Evolutionary conservation across 2,329 filamentous ascomycete genomes (phyloP).

Genomic region (Allantophomopsis cytisporea): DNA sequence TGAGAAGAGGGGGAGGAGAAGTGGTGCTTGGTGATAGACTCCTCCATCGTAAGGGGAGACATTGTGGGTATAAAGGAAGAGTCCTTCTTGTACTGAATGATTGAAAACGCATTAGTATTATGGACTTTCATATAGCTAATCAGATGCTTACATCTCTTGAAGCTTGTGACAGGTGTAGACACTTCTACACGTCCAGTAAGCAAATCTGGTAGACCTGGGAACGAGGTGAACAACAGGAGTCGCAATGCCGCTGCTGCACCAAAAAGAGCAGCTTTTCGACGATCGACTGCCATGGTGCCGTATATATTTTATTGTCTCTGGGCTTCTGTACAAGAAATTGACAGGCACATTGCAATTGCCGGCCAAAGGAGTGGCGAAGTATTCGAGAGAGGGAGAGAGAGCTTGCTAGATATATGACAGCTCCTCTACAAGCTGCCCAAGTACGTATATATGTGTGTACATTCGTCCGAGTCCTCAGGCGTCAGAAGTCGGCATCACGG

Average conservation of each 20-base stretch:
- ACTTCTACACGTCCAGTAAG: conserved; percentile 89
- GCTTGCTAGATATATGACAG: not conserved
- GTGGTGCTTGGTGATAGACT: conserved; percentile 67
- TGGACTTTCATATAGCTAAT: not conserved
- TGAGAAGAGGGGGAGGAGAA: conserved; percentile 84
- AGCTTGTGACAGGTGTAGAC: conserved; percentile 93
- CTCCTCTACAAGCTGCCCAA: conserved; percentile 14
- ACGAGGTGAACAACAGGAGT: conserved; percentile 64
- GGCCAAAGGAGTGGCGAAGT: conserved; percentile 2
- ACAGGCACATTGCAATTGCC: too few species aligned
- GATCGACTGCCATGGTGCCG: conserved; percentile 33
- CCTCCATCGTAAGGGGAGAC: conserved; percentile 96
- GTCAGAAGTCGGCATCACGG: too few species aligned
- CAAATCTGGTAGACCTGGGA: conserved; percentile 72
- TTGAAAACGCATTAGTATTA: conserved; percentile 4
- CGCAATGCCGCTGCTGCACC: conserved; percentile 64
- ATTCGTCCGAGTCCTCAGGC: too few species aligned
- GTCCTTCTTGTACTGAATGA: conserved; percentile 72
- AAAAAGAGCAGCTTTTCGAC: conserved; percentile 56
- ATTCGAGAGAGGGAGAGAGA: not conserved
- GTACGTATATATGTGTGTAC: too few species aligned
- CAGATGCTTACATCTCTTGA: conserved; percentile 69
- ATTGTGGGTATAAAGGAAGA: conserved; percentile 93
- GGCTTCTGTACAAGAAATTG: too few species aligned
- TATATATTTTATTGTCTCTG: not conserved